phyloP scores from a whole-genome alignment of 2,329 filamentous ascomycete species.

The Botryotinia convoluta region DNA sequence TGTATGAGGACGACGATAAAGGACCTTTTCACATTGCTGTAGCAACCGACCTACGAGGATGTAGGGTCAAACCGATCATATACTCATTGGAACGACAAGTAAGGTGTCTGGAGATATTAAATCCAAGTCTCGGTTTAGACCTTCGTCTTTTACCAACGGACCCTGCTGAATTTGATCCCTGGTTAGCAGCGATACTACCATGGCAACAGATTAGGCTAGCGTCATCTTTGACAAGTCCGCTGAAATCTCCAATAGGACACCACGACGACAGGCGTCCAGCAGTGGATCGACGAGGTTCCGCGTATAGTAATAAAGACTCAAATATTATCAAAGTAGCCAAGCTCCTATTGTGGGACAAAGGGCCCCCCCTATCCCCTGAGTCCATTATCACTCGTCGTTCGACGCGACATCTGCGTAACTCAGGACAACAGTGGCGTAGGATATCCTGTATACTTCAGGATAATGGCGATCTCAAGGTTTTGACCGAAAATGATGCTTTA shows the following conservation, averaged over 20 bases:
- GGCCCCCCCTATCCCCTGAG: constrained; percentile 50
- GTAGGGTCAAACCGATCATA: constrained; percentile 61
- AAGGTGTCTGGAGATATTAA: constrained; percentile 54
- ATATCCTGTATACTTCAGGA: constrained; percentile 94
- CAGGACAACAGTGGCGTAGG: constrained; percentile 68
- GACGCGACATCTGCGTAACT: constrained; percentile 53
- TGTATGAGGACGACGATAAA: constrained; percentile 70
- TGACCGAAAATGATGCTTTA: constrained; percentile 79
- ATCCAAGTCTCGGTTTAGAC: constrained; percentile 55
- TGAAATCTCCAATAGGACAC: constrained; percentile 23
- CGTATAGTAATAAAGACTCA: constrained; percentile 67
- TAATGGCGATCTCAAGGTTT: constrained; percentile 89
- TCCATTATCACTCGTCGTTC: constrained; percentile 53
- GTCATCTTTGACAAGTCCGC: constrained; percentile 26
- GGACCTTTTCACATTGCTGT: constrained; percentile 63
- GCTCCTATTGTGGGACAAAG: constrained; percentile 87
- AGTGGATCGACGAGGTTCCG: constrained; percentile 44
- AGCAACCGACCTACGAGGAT: constrained; percentile 72
- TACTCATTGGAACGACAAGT: constrained; percentile 43
- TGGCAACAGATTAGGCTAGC: constrained; percentile 73
- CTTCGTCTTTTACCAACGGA: constrained; percentile 63
- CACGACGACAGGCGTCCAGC: constrained; percentile 36
- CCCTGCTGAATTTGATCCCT: constrained; percentile 68
- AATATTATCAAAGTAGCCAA: constrained; percentile 95
- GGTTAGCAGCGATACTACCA: constrained; percentile 76